Evolutionary conservation across 495 filamentous ascomycete species (phyloP), one percentile per base, ranked within the genome.

Genomic region (Bacidia gigantensis): DNA sequence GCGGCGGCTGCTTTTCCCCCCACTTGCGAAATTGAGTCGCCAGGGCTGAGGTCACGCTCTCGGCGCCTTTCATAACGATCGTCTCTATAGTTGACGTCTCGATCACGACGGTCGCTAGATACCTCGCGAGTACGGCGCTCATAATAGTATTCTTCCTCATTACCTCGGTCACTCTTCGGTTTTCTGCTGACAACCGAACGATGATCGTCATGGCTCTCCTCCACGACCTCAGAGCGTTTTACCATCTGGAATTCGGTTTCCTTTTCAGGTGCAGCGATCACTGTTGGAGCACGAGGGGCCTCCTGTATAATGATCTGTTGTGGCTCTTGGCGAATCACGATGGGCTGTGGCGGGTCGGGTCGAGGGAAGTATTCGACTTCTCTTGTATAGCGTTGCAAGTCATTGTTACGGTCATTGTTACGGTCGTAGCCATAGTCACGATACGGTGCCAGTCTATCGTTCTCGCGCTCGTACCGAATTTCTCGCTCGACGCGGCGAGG

Each of bases 231-330:
- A 21, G 81, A 74, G 46, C 81, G 80, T 44, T 83, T 74, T 52
- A 87, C 74, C 51, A 88, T 65, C 48, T 83, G 82, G 58, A 79
- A 84, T 3, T 77, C 73, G 43, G 81, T 77, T 54, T 88, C 81
- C 29, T 82, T 72, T 23, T 74, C 49, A 43, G 29, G 56, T 11
- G 49, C 72, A 29, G 61, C 60, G 38, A 84, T 60, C 47, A 89
- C 78, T 52, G 87, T 70, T 7, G 80, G 80, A 44, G 79, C 70
- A 45, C 77, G 80, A n/a, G 81, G 79, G 3, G 77, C 74, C 71
- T 89, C 81, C 62, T 84, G 77, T 54, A 88, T 73, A 59, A 88
- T 83, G 67, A 89, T 78, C 61, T 77, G 77, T 58, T 86, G 81
- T 42, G 71, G 72, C 59, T 87, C 77, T 42, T 79, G 79, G 56